A percentile compares a stretch with the other conserved stretches of the same genome.
phyloP scores from a whole-genome alignment of 1,139 yeast genomes.

The Candida sp. region DNA sequence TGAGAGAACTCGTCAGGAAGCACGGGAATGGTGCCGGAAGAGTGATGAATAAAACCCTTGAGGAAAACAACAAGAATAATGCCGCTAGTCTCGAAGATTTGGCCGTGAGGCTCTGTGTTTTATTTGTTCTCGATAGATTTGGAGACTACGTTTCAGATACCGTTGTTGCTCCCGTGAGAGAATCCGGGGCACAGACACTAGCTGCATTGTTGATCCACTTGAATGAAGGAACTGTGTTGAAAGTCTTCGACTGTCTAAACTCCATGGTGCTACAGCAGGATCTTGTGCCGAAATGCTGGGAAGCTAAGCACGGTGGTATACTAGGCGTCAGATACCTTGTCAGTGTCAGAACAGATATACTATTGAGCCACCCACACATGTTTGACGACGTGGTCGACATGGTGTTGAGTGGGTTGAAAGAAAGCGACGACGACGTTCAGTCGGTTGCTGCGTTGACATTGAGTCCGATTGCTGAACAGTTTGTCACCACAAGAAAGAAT shows the following conservation, averaged over 20 bases:
- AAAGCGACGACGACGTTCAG: conserved; percentile 94
- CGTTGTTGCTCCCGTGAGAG: conserved; percentile 98
- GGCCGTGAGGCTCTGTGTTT: conserved; percentile 82
- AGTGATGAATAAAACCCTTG: conserved; percentile 60
- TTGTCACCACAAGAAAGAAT: conserved; percentile 67
- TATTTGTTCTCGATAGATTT: conserved; percentile 92
- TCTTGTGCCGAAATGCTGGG: conserved; percentile 69
- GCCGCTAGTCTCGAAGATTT: conserved; percentile 81
- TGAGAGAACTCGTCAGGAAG: conserved; percentile 82
- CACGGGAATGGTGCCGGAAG: conserved; percentile 93
- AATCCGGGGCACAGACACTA: conserved; percentile 93
- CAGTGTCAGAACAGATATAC: conserved; percentile 82
- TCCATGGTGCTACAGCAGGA: conserved; percentile 74
- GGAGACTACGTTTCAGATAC: conserved; percentile 98
- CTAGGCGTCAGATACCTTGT: conserved; percentile 92
- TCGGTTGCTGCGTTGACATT: conserved; percentile 96
- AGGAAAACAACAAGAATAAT: conserved; percentile 71
- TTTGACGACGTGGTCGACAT: conserved; percentile 78
- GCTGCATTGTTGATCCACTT: conserved; percentile 87
- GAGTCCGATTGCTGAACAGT: conserved; percentile 86
- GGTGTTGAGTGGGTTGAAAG: conserved; percentile 86
- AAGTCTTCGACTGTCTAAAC: conserved; percentile 69
- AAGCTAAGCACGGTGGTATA: conserved; percentile 98
- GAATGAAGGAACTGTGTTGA: conserved; percentile 51
- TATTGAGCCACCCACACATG: conserved; percentile 60